Evolutionary conservation across 2,329 filamentous ascomycete species (phyloP).

Genomic region (Clonostachys sp.): DNA sequence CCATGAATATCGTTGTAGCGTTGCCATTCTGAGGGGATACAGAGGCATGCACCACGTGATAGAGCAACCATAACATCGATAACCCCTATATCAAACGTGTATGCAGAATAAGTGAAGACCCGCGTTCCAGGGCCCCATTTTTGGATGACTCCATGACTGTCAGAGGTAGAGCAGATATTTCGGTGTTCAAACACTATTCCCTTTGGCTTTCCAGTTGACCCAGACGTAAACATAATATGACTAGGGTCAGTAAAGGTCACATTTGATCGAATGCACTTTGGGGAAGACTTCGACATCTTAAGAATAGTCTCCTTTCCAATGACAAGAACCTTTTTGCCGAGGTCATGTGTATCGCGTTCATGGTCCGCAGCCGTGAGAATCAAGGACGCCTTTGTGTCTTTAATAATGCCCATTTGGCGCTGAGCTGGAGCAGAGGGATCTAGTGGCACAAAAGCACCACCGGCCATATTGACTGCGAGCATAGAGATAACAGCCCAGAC

Average conservation of each 20-base stretch:
- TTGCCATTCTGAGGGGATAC: constrained; percentile 48
- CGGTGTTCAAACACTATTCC: constrained; percentile 9
- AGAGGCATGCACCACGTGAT: constrained; percentile 45
- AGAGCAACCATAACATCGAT: constrained; percentile 50
- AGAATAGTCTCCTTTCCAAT: too few relatives aligned
- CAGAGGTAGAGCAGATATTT: constrained; percentile 1
- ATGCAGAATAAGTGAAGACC: constrained; percentile 11
- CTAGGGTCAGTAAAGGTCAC: constrained; percentile 19
- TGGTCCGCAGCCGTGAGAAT: not conserved
- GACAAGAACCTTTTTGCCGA: too few relatives aligned
- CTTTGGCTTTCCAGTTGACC: constrained; percentile 13
- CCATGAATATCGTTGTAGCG: constrained; percentile 40
- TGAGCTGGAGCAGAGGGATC: constrained; percentile 3
- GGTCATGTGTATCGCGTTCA: too few relatives aligned
- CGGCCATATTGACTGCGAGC: constrained; percentile 8
- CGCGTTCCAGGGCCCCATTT: constrained; percentile 13
- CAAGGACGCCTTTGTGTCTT: not conserved
- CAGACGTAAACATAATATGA: constrained; percentile 13
- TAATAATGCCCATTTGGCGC: not conserved
- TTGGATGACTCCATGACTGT: constrained; percentile 19
- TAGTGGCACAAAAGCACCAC: constrained; percentile 6
- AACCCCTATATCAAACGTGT: constrained; percentile 50
- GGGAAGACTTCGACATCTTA: too few relatives aligned
- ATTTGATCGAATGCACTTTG: constrained; percentile 17
- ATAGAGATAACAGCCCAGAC: not conserved